Percentiles rank a stretch among this genome's conserved stretches.
phyloP scores from a whole-genome alignment of 2,329 filamentous ascomycete genomes.

The Alternaria sp. region DNA sequence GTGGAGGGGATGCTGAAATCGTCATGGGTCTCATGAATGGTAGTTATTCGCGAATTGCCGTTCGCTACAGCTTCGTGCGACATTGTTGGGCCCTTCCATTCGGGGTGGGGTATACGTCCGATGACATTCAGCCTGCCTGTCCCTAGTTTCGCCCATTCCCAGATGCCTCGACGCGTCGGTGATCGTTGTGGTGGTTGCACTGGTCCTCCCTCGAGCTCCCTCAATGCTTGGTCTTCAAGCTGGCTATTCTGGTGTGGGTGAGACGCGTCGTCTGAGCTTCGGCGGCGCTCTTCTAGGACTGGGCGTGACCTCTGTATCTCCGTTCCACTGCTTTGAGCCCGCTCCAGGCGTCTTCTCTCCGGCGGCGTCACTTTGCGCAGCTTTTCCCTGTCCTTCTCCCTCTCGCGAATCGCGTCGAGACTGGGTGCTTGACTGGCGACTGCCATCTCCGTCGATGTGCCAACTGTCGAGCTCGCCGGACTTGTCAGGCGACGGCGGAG shows the following conservation, averaged over 20 bases:
- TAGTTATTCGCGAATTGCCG: conserved; percentile 15
- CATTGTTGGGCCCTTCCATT: conserved; percentile 31
- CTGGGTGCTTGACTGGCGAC: conserved; percentile 33
- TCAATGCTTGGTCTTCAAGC: conserved; percentile 6
- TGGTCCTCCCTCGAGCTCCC: conserved; percentile 1
- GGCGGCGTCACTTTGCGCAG: conserved; percentile 32
- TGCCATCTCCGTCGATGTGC: conserved; percentile 40
- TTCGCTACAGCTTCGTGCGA: conserved; percentile 20
- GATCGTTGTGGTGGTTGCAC: conserved; percentile 17
- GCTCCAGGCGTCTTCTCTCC: conserved; percentile 24
- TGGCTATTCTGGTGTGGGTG: conserved; percentile 26
- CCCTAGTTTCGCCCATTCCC: conserved; percentile 44
- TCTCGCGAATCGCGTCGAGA: conserved; percentile 28
- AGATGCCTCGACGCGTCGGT: conserved; percentile 37
- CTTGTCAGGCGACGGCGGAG: conserved; percentile 46
- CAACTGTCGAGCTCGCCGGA: conserved; percentile 44
- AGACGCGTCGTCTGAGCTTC: conserved; percentile 42
- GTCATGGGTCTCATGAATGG: conserved; percentile 25
- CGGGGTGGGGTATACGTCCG: conserved; percentile 36
- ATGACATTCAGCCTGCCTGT: conserved; percentile 39
- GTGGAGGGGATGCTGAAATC: conserved; percentile 41
- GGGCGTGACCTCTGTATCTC: conserved; percentile 27
- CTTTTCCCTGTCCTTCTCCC: conserved; percentile 32
- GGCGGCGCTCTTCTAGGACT: conserved; percentile 44
- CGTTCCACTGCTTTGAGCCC: conserved; percentile 9